Evolutionary conservation across 2,329 filamentous ascomycete genomes (phyloP), one percentile per base, ranked within the genome.

Genomic region (Zymoseptoria tritici): DNA sequence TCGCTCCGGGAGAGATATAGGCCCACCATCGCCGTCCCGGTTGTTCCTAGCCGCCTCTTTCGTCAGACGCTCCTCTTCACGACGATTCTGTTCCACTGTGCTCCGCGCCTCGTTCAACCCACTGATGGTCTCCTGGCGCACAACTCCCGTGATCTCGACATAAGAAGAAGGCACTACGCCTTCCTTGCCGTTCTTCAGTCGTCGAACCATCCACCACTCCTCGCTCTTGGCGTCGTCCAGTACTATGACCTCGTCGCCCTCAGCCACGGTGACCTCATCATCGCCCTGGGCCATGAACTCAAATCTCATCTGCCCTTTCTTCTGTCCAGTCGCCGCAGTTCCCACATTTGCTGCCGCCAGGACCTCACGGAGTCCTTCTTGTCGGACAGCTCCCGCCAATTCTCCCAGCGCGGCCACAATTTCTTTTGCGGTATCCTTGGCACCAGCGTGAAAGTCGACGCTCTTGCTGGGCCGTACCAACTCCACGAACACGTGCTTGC

Each of bases 111-210:
- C 80, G 60, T 85, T 83, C 53, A 86, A 68, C 7, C 85, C 85
- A 9, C 80, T 77, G 49, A 80, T 77, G 51, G 77, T 78, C 13
- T 71, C 69, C 19, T 76, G 68, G 4, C 81, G 76, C 22, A 87
- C 74, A 11, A 83, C 83, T 58, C 90, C 91, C 21, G 85, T 92
- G 56, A 96, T 80, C 74, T 99, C 93, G 67, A 99, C 87, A 71
- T 97, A 99, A 75, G 91, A 96, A 79, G 91, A 94, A 13, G 94
- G 94, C 8, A 99, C 92, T 24, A 99, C 94, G 49, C 94, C 94
- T 77, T 97, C 91, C 72, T 91, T 94, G 67, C 91, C 91, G 72
- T 91, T 97, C 78, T 91, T 95, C 64, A 97, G 71, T 42, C 92
- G 85, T 61, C 89, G 85, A 42, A 99, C 91, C 79, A 94, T 91